Base-by-base conservation (phyloP, 1,284 basidiomycete genomes). In the Mixia osmundae region DNA sequence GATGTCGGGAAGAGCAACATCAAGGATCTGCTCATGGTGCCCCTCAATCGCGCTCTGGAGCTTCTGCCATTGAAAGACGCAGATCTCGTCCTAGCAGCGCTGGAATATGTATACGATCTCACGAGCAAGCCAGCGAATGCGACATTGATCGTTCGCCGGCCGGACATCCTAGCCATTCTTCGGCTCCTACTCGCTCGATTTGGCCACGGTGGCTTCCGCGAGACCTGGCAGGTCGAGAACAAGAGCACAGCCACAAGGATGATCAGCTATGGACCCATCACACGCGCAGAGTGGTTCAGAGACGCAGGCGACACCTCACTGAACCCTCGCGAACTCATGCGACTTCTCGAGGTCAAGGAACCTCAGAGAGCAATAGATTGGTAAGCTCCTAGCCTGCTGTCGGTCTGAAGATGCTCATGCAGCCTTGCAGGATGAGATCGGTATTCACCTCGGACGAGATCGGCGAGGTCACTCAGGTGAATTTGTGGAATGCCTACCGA, bases 31-130 rank as follows among this genome's bases (percentile, higher is more conserved):
- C 19, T 18, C n/a, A 30, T 15, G 1, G 42, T 45, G 16, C 49
- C 47, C 12, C 29, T 46, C 28, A 30, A 49, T 11, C 44, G 47
- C 9, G 48, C 49, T 42, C 65, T 68, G 46, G 73, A 72, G 47
- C 64, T 80, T 6, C 72, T 77, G n/a, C 62, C 79, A 1, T 64
- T 77, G 48, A 49, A 61, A 29, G 78, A 82, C 57, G 68, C 67
- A 44, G 60, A 63, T 10, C 61, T 82, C 16, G 59, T 72, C 3
- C 71, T 75, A 34, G 67, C 69, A 3, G 67, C 66, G 33, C 51
- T 82, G 37, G 76, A 76, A 51, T 78, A 72, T 48, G 53, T 83
- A 8, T 77, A 78, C 50, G 60, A 67, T 8, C 73, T 80, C 53
- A 60, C 80, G 14, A 72, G 73, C 5, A 63, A 75, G 48, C 66